Percentiles rank a stretch among this genome's conserved stretches.
These are phyloP conservation scores for Saccharomycopsis fibuligera DNA, from an alignment of 805 yeast genomes.

Conservation along the genomic window DNA sequence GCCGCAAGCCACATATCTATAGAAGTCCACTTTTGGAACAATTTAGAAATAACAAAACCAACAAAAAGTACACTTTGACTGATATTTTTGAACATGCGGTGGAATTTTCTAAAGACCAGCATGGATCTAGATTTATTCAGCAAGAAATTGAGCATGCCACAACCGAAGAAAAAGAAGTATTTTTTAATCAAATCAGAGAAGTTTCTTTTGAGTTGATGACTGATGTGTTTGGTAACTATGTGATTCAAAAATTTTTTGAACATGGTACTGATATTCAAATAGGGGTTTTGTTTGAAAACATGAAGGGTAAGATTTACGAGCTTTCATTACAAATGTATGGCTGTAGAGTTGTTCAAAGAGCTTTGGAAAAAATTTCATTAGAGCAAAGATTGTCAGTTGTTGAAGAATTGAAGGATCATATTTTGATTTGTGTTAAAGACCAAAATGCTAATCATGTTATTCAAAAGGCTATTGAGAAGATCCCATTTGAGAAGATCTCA, in stretches of 20 bases:
- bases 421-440: constrained; percentile 73
- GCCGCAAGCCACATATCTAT: constrained; percentile 40
- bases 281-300: constrained; percentile 56
- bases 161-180: constrained; percentile 66
- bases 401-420: constrained; percentile 58
- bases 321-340: constrained; percentile 95
- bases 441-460: constrained; percentile 98
- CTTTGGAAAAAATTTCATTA: constrained; percentile 64
- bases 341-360: constrained; percentile 93
- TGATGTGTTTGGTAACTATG: constrained; percentile 97
- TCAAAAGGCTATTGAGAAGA: constrained; percentile 85
- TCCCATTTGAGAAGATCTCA: constrained; percentile 63
- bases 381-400: constrained; percentile 64
- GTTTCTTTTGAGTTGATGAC: constrained; percentile 76
- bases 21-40: constrained; percentile 81
- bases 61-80: constrained; percentile 55
- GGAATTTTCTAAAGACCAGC: constrained; percentile 93
- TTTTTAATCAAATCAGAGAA: constrained; percentile 78
- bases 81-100: constrained; percentile 82
- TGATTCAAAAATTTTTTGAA: constrained; percentile 90
- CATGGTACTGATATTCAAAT: constrained; percentile 67
- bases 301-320: constrained; percentile 68
- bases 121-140: constrained; percentile 95
- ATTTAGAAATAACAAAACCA: constrained; percentile 58
- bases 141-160: constrained; percentile 66